Evolutionary conservation across 2,329 filamentous ascomycete genomes (phyloP).

Genomic region (Rhinocladiella mackenziei): DNA sequence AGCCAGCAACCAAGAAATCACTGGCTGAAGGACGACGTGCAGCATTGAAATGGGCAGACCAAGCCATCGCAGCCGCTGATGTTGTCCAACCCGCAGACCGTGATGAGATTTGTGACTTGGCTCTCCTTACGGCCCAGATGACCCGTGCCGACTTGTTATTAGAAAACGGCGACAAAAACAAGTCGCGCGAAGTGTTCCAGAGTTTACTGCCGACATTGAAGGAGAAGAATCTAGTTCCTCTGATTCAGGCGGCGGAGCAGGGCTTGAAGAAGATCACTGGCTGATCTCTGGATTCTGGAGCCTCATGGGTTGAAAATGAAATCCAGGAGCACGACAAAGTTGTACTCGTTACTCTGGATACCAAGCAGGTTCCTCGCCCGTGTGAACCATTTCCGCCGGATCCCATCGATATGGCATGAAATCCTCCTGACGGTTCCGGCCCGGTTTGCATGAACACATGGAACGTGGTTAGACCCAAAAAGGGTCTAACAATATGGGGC

Average conservation of each 20-base stretch:
- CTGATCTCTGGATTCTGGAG: conserved; percentile 1
- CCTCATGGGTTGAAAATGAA: too few relatives aligned
- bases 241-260: conserved; percentile 24
- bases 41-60: conserved; percentile 27
- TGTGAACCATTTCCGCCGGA: too few relatives aligned
- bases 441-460: too few relatives aligned
- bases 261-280: conserved; percentile 20
- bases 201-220: conserved; percentile 24
- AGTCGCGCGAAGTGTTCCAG: conserved; percentile 22
- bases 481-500: too few relatives aligned
- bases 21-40: conserved; percentile 23
- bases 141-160: conserved; percentile 27
- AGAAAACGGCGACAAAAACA: conserved; percentile 25
- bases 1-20: conserved; percentile 23
- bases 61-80: conserved; percentile 26
- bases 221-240: conserved; percentile 23
- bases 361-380: too few relatives aligned
- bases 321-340: not conserved
- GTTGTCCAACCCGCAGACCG: conserved; percentile 23
- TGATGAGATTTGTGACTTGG: conserved; percentile 26
- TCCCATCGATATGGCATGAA: too few relatives aligned
- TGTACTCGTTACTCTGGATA: not conserved
- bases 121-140: conserved; percentile 25
- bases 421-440: too few relatives aligned
- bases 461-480: too few relatives aligned